Base-by-base conservation (phyloP, 768 basidiomycete genomes). In the Strobilomyces dryophilus region DNA sequence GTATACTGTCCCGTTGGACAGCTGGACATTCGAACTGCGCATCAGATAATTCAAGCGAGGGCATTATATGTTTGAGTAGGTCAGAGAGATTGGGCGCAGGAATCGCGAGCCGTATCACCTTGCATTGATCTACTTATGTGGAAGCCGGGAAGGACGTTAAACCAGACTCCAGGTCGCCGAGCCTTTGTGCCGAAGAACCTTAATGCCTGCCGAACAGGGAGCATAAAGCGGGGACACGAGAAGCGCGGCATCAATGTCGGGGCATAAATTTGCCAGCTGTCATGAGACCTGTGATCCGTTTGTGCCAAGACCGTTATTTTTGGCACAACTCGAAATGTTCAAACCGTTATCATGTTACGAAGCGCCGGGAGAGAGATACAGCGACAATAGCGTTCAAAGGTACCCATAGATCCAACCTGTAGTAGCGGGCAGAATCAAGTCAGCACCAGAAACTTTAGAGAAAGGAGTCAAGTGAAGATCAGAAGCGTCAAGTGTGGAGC, bases 401-500 rank as follows among this genome's bases (percentile, higher is more conserved):
- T 46, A 44, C n/a, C n/a, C n/a, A n/a, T n/a, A n/a, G n/a, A n/a
- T n/a, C 27, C 45, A 24, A 32, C 36, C 18, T 7, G 43, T n/a
- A 18, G 21, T 51, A 52, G 26, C 15, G 14, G 48, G 0, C 53
- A 37, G 6, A 35, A 8, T 10, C 5, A 17, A 35, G 36, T 70
- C 40, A 68, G 60, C 24, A 47, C 11, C 7, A 1, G 3, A n/a
- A 6, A 12, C 45, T n/a, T 26, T n/a, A 14, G 10, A 11, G 3
- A 11, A 20, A 27, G 1, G 2, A 10, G 12, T 21, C 8, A 44
- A 32, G 39, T 5, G 31, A 54, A 45, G 24, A 26, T 69, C 67
- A 69, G 67, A 55, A 43, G 26, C 84, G 87, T 87, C 87, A 83
- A 63, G 62, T 79, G 81, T 85, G 89, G 86, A 87, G 88, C 88